Conservation (phyloP, 2,329 filamentous ascomycete species). For the Rachicladosporium sp. region DNA sequence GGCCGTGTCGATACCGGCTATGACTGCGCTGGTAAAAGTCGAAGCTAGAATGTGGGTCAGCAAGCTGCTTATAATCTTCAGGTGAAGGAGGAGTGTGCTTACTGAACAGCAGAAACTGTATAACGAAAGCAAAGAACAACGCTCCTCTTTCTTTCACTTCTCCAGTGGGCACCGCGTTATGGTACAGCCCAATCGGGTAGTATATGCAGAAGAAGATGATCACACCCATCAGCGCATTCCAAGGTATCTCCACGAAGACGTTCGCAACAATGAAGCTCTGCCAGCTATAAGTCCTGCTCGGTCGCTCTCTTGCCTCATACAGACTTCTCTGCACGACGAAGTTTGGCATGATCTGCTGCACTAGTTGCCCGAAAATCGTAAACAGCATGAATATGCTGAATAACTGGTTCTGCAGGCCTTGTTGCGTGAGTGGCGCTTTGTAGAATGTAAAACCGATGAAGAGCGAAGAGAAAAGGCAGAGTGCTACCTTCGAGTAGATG, state of each 20-base stretch:
- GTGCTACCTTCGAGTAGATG: slow-evolving; percentile 68
- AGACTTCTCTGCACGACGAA: slow-evolving; percentile 71
- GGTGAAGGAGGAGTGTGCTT: no score
- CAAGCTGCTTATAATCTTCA: no score
- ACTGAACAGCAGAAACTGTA: slow-evolving; percentile 54
- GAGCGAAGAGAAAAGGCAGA: slow-evolving; percentile 54
- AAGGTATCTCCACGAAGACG: slow-evolving; percentile 74
- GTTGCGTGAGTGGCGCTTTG: slow-evolving; percentile 56
- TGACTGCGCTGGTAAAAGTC: slow-evolving; percentile 68
- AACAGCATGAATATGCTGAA: slow-evolving; percentile 74
- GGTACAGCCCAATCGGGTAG: slow-evolving; percentile 68
- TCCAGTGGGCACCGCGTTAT: slow-evolving; percentile 51
- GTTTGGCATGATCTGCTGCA: slow-evolving; percentile 73
- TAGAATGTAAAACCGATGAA: slow-evolving; percentile 81
- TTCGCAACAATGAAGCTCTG: slow-evolving; percentile 73
- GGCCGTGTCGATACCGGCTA: slow-evolving; percentile 61
- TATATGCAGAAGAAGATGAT: slow-evolving; percentile 75
- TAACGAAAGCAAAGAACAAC: slow-evolving; percentile 67
- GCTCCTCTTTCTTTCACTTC: slow-evolving; percentile 56
- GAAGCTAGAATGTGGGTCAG: no score
- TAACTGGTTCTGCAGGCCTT: slow-evolving; percentile 76
- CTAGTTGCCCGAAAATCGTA: slow-evolving; percentile 68
- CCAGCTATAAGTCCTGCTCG: slow-evolving; percentile 76
- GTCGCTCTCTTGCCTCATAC: slow-evolving; percentile 75
- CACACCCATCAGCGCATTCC: slow-evolving; percentile 65